Evolutionary conservation across 768 basidiomycete genomes (phyloP).

Genomic region (Bullera alba): DNA sequence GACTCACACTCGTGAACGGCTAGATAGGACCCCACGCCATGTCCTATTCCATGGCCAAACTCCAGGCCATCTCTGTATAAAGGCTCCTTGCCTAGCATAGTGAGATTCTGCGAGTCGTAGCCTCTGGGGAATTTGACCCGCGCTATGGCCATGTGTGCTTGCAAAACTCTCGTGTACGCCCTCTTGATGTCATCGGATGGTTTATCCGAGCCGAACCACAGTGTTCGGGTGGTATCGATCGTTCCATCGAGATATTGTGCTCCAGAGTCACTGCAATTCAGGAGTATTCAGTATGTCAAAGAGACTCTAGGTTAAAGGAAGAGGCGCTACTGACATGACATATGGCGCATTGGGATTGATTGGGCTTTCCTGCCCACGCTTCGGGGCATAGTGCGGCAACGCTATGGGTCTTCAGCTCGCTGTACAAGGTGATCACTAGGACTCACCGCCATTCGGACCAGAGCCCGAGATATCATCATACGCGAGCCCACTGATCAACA

Average conservation of each 20-base stretch:
- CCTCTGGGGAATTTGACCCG: slow-evolving; percentile 83
- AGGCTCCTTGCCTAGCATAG: slow-evolving; percentile 81
- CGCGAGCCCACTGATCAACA: slow-evolving; percentile 27
- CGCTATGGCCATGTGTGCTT: slow-evolving; percentile 95
- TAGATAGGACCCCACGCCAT: slow-evolving; percentile 44
- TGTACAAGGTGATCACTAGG: background rate
- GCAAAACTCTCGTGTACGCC: slow-evolving; percentile 88
- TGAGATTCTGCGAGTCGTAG: slow-evolving; percentile 72
- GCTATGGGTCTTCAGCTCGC: slow-evolving; percentile 49
- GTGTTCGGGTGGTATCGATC: slow-evolving; percentile 51
- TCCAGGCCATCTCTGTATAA: slow-evolving; percentile 55
- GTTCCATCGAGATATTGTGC: slow-evolving; percentile 69
- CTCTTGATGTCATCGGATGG: slow-evolving; percentile 70
- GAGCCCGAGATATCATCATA: slow-evolving; percentile 63
- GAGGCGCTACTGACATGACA: slow-evolving; percentile 60
- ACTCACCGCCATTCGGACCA: slow-evolving; percentile 72
- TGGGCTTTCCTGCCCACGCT: slow-evolving; percentile 59
- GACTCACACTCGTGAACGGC: slow-evolving; percentile 43
- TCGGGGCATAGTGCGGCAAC: slow-evolving; percentile 84
- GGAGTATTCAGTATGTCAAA: slow-evolving; percentile 1
- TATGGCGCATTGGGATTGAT: slow-evolving; percentile 77
- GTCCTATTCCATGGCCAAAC: slow-evolving; percentile 45
- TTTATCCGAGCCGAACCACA: slow-evolving; percentile 74
- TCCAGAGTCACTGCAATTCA: slow-evolving; percentile 68
- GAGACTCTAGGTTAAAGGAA: background rate